These are phyloP conservation scores for Chrysopogon serrulatus DNA, from an alignment of 176 grass and related monocot genomes.

Conservation along the genomic window DNA sequence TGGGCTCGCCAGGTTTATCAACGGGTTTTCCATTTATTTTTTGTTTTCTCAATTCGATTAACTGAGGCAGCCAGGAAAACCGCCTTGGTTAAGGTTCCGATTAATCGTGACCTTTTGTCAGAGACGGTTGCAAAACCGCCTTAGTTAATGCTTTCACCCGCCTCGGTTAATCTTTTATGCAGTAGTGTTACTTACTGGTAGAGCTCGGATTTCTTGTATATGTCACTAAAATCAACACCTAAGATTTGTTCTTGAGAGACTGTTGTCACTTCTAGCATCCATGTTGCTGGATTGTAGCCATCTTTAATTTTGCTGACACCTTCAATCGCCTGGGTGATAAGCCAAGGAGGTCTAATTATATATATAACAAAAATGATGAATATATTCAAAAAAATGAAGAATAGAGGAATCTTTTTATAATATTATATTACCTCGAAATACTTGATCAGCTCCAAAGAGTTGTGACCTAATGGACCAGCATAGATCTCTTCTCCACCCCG, in stretches of 20 bases:
- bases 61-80: no score
- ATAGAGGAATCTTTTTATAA: background rate
- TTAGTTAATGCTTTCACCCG: no score
- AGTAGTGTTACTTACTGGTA: slow-evolving; percentile 6
- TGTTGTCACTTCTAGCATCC: slow-evolving; percentile 10
- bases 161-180: no score
- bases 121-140: no score
- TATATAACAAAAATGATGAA: background rate
- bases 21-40: no score
- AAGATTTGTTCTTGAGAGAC: background rate
- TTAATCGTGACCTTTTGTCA: no score
- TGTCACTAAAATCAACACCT: slow-evolving; percentile 2
- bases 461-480: background rate
- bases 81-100: no score
- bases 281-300: slow-evolving; percentile 23
- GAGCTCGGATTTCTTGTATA: slow-evolving; percentile 5
- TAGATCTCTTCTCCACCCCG: slow-evolving; percentile 11
- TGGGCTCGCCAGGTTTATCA: no score
- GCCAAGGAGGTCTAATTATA: background rate
- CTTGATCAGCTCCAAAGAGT: background rate
- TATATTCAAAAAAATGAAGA: background rate
- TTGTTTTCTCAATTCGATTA: no score
- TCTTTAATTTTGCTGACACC: slow-evolving; percentile 12
- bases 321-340: background rate
- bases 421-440: background rate